Percentiles rank a stretch among this genome's conserved stretches.
These are phyloP conservation scores for Debaryomyces fabryi DNA, from an alignment of 1,139 yeast species.

Conservation along the genomic window DNA sequence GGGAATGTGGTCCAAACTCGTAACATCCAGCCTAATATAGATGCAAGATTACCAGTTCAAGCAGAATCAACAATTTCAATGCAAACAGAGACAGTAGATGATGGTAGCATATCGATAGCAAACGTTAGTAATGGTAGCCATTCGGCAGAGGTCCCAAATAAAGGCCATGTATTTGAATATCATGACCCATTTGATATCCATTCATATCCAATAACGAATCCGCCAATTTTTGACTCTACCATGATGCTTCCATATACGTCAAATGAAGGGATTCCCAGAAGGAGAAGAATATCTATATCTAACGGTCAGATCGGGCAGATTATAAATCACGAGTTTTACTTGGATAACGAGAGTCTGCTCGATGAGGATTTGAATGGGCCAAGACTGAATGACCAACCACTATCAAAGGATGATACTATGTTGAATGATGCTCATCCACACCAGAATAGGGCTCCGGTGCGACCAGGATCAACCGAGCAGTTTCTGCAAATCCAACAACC, in stretches of 20 bases:
- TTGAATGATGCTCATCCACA: background rate
- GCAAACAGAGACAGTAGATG: too few relatives aligned
- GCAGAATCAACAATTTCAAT: background rate
- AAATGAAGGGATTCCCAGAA: slow-evolving; percentile 48
- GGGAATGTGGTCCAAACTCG: background rate
- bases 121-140: background rate
- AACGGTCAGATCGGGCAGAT: slow-evolving; percentile 81
- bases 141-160: background rate
- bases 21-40: background rate
- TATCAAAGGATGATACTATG: background rate
- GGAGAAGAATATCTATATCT: slow-evolving; percentile 70
- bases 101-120: background rate
- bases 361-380: slow-evolving; percentile 18
- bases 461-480: background rate
- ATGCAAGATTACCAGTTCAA: background rate
- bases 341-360: slow-evolving; percentile 23
- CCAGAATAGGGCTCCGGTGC: background rate
- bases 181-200: slow-evolving; percentile 45
- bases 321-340: slow-evolving; percentile 46
- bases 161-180: slow-evolving; percentile 13
- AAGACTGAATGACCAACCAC: background rate
- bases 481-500: background rate
- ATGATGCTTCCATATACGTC: slow-evolving; percentile 43
- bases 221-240: slow-evolving; percentile 63
- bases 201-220: slow-evolving; percentile 64